Evolutionary conservation across 441 rosid genomes (phyloP), one percentile per base, ranked within the genome.

Genomic region (Populus hybrid): DNA sequence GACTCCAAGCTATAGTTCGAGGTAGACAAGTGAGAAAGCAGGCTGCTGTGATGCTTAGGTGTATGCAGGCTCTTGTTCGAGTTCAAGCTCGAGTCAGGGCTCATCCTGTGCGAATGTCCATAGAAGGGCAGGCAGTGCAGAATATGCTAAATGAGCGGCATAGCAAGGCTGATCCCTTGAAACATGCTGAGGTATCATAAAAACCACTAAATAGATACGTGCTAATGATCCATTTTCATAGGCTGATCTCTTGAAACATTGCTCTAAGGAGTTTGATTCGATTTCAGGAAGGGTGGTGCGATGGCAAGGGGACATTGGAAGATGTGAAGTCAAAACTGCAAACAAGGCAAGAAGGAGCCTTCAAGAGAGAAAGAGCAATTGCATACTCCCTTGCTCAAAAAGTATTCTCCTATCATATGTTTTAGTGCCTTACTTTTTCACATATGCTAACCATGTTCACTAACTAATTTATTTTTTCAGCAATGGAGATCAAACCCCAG

Each of bases 21-120:
- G 98, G 98, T n/a, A 80, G 98, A 78, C 97, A 94, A 81, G 98
- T 92, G 78, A 91, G 99, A 86, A 95, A 95, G 82, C 99, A 94
- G 76, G 99, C 98, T 24, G 97, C 97, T 28, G 97, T 92, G 59
- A 95, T 97, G 21, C 85, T 94, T 30, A 87, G 93, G 81, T 95
- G 98, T 75, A 95, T 94, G 99, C 99, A 95, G 85, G 99, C 99
- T 83, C 92, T 95, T 11, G 97, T 94, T 30, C 84, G 99, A 57
- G 98, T 95, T 16, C 98, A 95, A 73, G 97, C 99, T 66, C 89
- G 95, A 59, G 97, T 94, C 14, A 87, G 99, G 86, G 98, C 99
- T 74, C 91, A 92, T 64, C 92, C 88, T 23, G 99, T 92, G 10
- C 84, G 99, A 36, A 86, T 94, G 98, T 91, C 99, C 23, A 72